Conservation (phyloP, 176 grass and related monocot genomes). For the Urochloa ruziziensis region DNA sequence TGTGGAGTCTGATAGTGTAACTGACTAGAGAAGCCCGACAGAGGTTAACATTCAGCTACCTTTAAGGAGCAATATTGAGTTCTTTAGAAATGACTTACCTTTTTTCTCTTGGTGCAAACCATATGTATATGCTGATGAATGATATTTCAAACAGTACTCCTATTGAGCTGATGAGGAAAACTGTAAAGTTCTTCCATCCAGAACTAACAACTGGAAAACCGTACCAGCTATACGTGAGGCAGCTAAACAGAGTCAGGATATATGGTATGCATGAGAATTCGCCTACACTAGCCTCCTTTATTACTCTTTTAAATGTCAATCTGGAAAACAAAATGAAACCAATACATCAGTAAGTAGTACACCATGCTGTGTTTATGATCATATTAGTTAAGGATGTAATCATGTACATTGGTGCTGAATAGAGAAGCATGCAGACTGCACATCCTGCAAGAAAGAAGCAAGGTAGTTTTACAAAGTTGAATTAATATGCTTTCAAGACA, state of each 20-base stretch:
- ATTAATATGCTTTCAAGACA: not conserved
- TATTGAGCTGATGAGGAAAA: conserved; percentile 41
- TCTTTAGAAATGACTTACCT: conserved; percentile 28
- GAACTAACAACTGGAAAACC: conserved; percentile 61
- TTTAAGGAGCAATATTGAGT: not conserved
- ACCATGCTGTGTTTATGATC: not conserved
- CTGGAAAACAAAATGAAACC: conserved; percentile 32
- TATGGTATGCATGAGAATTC: conserved; percentile 78
- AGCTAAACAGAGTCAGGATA: conserved; percentile 48
- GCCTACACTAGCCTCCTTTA: conserved; percentile 61
- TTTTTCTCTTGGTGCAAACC: conserved; percentile 61
- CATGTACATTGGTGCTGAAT: conserved; percentile 65
- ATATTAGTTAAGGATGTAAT: not conserved
- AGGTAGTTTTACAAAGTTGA: conserved; percentile 8
- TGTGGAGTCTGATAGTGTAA: not conserved
- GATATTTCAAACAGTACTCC: conserved; percentile 52
- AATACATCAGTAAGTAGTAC: conserved; percentile 2
- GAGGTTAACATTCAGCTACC: not conserved
- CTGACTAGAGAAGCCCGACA: not conserved
- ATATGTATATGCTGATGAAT: conserved; percentile 66
- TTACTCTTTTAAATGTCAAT: conserved; percentile 70
- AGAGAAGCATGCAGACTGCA: conserved; percentile 60
- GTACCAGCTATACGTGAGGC: conserved; percentile 70
- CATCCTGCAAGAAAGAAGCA: conserved; percentile 50
- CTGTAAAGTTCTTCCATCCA: conserved; percentile 60